Evolutionary conservation across 176 grass and related monocot genomes (phyloP).

Genomic region (Aegilops tauschii): DNA sequence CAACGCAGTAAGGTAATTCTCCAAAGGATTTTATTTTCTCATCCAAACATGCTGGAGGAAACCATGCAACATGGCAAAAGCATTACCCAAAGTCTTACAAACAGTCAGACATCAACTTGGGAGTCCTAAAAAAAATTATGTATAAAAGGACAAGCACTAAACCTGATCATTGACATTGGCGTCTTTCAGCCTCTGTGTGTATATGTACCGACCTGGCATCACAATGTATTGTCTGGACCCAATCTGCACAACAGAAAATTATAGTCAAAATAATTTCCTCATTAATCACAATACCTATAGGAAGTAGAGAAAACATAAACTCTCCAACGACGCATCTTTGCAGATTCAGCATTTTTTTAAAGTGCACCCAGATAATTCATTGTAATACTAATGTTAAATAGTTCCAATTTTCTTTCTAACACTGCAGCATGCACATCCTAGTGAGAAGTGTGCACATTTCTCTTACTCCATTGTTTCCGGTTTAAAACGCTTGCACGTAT

Average conservation of each 20-base stretch:
- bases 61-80: neutral
- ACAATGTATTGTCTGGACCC: constrained; percentile 62
- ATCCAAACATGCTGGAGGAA: constrained; percentile 14
- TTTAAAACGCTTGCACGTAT: too few relatives aligned
- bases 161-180: constrained; percentile 69
- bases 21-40: neutral
- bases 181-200: constrained; percentile 78
- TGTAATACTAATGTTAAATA: neutral
- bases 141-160: constrained; percentile 1
- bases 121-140: neutral
- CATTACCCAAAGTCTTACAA: neutral
- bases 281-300: constrained; percentile 1
- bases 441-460: neutral
- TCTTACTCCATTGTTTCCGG: neutral
- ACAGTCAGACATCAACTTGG: neutral
- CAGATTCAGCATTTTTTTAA: neutral
- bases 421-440: neutral
- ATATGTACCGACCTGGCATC: constrained; percentile 58
- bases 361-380: neutral
- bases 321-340: neutral
- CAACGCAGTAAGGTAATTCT: neutral
- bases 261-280: constrained; percentile 22
- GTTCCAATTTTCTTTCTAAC: neutral
- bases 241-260: constrained; percentile 46
- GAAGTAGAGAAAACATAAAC: neutral